A percentile compares a stretch with the other conserved stretches of the same genome.
Conservation (phyloP, 2,329 filamentous ascomycete genomes). For the Hymenoscyphus repandus region DNA sequence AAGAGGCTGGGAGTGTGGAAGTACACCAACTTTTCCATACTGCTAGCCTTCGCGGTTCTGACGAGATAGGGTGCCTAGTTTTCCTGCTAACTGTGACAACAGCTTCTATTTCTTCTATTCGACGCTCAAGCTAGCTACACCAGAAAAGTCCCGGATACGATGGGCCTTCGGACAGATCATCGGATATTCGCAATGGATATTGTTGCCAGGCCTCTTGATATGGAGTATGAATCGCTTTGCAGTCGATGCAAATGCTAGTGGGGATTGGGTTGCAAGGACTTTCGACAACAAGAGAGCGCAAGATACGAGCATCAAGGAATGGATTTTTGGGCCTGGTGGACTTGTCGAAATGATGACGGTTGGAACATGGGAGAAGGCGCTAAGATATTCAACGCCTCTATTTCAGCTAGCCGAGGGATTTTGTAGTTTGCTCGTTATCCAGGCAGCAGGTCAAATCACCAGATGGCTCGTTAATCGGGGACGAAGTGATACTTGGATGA, state of each 20-base stretch:
- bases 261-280: slow-evolving; percentile 76
- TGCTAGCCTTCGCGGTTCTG: too few relatives aligned
- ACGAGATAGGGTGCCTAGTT: not conserved
- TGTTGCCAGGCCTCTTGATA: slow-evolving; percentile 82
- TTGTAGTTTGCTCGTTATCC: slow-evolving; percentile 92
- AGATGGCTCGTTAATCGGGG: slow-evolving; percentile 91
- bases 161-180: slow-evolving; percentile 65
- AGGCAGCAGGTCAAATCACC: slow-evolving; percentile 89
- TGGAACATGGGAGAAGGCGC: slow-evolving; percentile 80
- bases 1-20: too few relatives aligned
- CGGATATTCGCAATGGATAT: slow-evolving; percentile 75
- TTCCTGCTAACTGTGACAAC: not conserved
- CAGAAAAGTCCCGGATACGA: slow-evolving; percentile 70
- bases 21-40: too few relatives aligned
- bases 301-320: slow-evolving; percentile 67
- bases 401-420: slow-evolving; percentile 96
- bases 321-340: slow-evolving; percentile 83
- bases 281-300: slow-evolving; percentile 62
- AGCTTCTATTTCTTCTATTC: slow-evolving; percentile 87
- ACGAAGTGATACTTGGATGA: slow-evolving; percentile 95
- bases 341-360: slow-evolving; percentile 75
- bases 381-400: slow-evolving; percentile 86
- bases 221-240: slow-evolving; percentile 96
- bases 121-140: slow-evolving; percentile 70
- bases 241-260: slow-evolving; percentile 69